phyloP scores from a whole-genome alignment of 805 yeast species.

The Tetrapisispora arboricola region DNA sequence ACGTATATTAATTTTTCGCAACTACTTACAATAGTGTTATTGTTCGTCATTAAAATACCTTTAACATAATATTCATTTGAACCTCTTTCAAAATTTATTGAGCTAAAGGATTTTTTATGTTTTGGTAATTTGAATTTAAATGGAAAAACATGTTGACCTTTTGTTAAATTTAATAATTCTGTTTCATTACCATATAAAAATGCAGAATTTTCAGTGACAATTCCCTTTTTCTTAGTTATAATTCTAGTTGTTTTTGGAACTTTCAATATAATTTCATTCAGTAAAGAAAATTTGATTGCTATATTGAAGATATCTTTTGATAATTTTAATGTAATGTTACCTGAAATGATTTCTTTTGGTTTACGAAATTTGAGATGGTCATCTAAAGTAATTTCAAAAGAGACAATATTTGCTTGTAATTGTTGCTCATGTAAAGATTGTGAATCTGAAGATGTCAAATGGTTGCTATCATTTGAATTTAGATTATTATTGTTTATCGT shows the following conservation, averaged over 20 bases:
- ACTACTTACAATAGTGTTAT: constrained; percentile 24
- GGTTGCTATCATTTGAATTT: neutral
- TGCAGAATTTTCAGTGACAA: constrained; percentile 49
- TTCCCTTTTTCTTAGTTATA: constrained; percentile 40
- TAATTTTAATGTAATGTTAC: constrained; percentile 48
- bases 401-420: neutral
- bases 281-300: constrained; percentile 40
- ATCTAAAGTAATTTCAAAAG: neutral
- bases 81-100: constrained; percentile 80
- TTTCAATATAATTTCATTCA: constrained; percentile 49
- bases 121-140: constrained; percentile 73
- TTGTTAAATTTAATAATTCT: constrained; percentile 32
- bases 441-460: neutral
- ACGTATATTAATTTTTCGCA: constrained; percentile 52
- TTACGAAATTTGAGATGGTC: constrained; percentile 36
- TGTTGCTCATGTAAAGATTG: too few species aligned
- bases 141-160: constrained; percentile 84
- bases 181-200: constrained; percentile 42
- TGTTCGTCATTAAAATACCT: constrained; percentile 16
- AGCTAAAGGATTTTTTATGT: constrained; percentile 54
- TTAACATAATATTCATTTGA: constrained; percentile 52
- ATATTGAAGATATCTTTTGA: constrained; percentile 44
- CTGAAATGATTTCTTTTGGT: constrained; percentile 72
- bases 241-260: constrained; percentile 41
- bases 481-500: too few species aligned